phyloP scores from a whole-genome alignment of 139 green algal genomes.

The Chlorella ohadii region DNA sequence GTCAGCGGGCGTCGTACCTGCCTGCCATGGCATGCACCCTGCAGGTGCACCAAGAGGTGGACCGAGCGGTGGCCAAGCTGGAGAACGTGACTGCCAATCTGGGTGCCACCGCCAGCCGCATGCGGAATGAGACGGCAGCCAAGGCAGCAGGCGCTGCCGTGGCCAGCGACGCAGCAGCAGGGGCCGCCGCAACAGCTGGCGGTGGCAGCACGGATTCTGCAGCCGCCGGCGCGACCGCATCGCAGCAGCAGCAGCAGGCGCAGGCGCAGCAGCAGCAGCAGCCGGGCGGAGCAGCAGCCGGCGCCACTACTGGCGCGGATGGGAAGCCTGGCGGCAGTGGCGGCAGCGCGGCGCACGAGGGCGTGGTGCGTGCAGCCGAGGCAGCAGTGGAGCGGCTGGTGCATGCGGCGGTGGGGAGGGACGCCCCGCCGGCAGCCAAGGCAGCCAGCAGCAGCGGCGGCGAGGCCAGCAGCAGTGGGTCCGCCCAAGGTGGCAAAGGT shows the following conservation, averaged over 20 bases:
- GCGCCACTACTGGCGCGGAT: neutral
- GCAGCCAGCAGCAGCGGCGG: neutral
- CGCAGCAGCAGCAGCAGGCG: neutral
- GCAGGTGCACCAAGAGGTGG: constrained; percentile 15
- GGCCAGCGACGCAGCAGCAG: neutral
- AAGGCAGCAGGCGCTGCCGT: neutral
- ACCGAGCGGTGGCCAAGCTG: constrained; percentile 36
- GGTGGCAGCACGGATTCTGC: neutral
- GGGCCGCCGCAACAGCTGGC: too few relatives aligned
- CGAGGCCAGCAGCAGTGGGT: neutral
- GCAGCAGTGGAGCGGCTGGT: constrained; percentile 24
- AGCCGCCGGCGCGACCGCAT: neutral
- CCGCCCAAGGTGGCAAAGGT: neutral
- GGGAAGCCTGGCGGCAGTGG: neutral
- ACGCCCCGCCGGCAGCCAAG: neutral
- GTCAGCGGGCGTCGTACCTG: too few relatives aligned
- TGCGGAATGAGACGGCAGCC: constrained; percentile 35
- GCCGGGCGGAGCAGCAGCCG: neutral
- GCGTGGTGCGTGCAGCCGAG: neutral
- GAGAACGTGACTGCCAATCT: constrained; percentile 33
- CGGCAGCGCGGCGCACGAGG: neutral
- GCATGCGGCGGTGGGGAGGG: neutral
- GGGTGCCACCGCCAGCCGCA: constrained; percentile 30
- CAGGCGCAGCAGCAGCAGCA: constrained; percentile 8
- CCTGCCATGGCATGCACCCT: too few relatives aligned